These are phyloP conservation scores for Hirschfeldia incana DNA, from an alignment of 345 rosid genomes.

Conservation along the genomic window DNA sequence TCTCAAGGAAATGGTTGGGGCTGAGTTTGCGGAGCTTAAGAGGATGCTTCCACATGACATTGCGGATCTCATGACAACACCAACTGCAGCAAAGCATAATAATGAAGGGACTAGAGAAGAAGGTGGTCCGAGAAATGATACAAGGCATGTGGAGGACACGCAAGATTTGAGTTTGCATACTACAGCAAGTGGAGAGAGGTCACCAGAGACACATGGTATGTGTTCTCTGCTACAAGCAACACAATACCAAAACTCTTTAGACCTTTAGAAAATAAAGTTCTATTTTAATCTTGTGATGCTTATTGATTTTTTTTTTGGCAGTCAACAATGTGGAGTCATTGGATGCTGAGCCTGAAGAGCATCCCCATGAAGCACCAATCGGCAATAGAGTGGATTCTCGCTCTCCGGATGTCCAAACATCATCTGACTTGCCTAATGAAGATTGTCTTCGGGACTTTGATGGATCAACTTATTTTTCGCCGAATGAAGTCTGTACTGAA, in stretches of 20 bases:
- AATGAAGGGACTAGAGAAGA: too few species aligned
- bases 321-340: conserved; percentile 4
- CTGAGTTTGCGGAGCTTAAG: too few species aligned
- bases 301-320: background rate
- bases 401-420: conserved; percentile 1
- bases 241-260: background rate
- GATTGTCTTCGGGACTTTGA: conserved; percentile 16
- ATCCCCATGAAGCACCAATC: conserved; percentile 13
- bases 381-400: background rate
- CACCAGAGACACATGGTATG: too few species aligned
- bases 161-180: too few species aligned
- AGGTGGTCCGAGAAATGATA: too few species aligned
- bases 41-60: too few species aligned
- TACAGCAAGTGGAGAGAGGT: too few species aligned
- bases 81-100: too few species aligned
- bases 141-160: too few species aligned
- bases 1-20: too few species aligned
- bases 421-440: conserved; percentile 18
- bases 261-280: background rate
- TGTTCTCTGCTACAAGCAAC: background rate
- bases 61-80: too few species aligned
- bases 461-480: conserved; percentile 18
- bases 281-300: conserved; percentile 3
- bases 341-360: conserved; percentile 19
- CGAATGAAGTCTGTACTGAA: conserved; percentile 19